phyloP scores from a whole-genome alignment of 345 rosid genomes.

The Melaleuca quinquenervia region DNA sequence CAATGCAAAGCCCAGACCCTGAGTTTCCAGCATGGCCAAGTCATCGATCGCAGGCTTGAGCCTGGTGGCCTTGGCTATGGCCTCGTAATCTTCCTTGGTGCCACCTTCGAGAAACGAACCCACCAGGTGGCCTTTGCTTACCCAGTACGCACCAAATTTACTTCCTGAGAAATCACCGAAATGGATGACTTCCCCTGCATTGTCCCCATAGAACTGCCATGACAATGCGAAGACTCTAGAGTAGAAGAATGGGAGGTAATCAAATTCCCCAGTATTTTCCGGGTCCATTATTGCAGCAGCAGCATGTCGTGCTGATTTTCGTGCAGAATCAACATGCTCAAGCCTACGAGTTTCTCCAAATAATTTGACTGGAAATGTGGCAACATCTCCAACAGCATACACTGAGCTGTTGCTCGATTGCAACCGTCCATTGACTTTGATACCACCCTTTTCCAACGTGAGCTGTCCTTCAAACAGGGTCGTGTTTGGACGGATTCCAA shows the following conservation, averaged over 20 bases:
- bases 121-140: conserved; percentile 63
- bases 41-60: conserved; percentile 51
- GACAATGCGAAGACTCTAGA: conserved; percentile 78
- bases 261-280: conserved; percentile 56
- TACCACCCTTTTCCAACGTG: conserved; percentile 85
- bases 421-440: conserved; percentile 73
- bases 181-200: conserved; percentile 68
- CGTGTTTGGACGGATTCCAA: conserved; percentile 91
- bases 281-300: conserved; percentile 72
- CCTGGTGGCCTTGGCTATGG: conserved; percentile 60
- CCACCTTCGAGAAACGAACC: conserved; percentile 98
- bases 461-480: conserved; percentile 85
- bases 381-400: conserved; percentile 90
- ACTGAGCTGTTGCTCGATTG: conserved; percentile 83
- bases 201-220: conserved; percentile 96
- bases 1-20: conserved; percentile 61
- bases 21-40: conserved; percentile 40
- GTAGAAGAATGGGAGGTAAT: conserved; percentile 89
- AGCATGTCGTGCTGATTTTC: conserved; percentile 75
- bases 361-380: conserved; percentile 76
- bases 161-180: conserved; percentile 68
- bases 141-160: conserved; percentile 84
- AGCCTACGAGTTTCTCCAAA: conserved; percentile 79
- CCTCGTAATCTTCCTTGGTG: conserved; percentile 81
- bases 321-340: conserved; percentile 90